A percentile compares a stretch with the other conserved stretches of the same genome.
phyloP scores from a whole-genome alignment of 371 early-diverging fungal species.

The Globomyces sp. region DNA sequence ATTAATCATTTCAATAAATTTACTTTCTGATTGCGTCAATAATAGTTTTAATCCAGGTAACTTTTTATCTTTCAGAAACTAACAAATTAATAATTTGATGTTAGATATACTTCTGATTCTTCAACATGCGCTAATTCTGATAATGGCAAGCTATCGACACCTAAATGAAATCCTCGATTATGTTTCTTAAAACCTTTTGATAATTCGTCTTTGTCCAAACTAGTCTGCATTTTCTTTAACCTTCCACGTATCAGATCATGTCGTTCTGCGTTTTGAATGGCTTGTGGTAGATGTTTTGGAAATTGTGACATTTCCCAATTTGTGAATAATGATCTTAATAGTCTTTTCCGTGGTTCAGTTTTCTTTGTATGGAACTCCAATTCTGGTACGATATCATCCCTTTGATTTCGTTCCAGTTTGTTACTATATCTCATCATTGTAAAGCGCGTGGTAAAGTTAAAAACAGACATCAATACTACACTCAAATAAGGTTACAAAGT shows the following conservation, averaged over 20 bases:
- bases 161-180: conserved; percentile 34
- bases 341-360: not conserved
- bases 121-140: conserved; percentile 27
- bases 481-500: too few species aligned
- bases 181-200: conserved; percentile 16
- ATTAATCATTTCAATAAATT: not conserved
- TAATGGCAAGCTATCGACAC: conserved; percentile 19
- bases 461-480: too few species aligned
- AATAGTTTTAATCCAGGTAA: conserved; percentile 1
- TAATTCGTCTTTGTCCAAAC: conserved; percentile 13
- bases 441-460: too few species aligned
- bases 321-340: conserved; percentile 13
- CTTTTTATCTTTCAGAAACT: conserved; percentile 17
- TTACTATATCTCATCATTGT: too few species aligned
- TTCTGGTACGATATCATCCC: too few species aligned
- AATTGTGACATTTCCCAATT: conserved; percentile 15
- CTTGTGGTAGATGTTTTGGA: conserved; percentile 15
- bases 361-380: not conserved
- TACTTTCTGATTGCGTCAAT: conserved; percentile 5
- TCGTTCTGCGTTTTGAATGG: conserved; percentile 33
- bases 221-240: conserved; percentile 27
- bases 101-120: conserved; percentile 3
- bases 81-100: too few species aligned
- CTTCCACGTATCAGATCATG: conserved; percentile 27
- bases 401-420: too few species aligned